These are phyloP conservation scores for Pisolithus thermaeus DNA, from an alignment of 1,284 basidiomycete genomes.

Conservation along the genomic window DNA sequence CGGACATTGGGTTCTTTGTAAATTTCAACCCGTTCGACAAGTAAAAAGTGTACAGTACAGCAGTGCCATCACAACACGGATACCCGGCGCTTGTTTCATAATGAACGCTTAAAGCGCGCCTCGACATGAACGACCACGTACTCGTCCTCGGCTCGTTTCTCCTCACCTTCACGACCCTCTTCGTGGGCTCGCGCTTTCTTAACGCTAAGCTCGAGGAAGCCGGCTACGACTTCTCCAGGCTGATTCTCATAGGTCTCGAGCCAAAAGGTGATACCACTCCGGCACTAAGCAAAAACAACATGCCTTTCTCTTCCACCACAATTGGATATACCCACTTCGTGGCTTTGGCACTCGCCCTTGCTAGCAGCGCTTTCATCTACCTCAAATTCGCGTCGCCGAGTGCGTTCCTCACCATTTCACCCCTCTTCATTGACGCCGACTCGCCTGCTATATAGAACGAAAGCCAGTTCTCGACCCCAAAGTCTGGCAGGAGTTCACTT, in stretches of 20 bases:
- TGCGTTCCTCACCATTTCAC: slow-evolving; percentile 32
- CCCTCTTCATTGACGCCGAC: slow-evolving; percentile 25
- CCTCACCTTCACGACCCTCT: slow-evolving; percentile 41
- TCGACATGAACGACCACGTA: slow-evolving; percentile 37
- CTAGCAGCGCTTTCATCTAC: slow-evolving; percentile 35
- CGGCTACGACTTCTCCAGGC: slow-evolving; percentile 50
- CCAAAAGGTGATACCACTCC: slow-evolving; percentile 20
- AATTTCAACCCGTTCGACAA: no score
- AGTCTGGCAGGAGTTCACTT: slow-evolving; percentile 78
- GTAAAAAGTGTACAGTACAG: no score
- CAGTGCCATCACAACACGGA: no score
- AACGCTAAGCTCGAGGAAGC: slow-evolving; percentile 41
- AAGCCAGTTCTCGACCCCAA: slow-evolving; percentile 69
- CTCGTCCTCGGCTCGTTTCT: slow-evolving; percentile 50
- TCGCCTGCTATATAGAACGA: slow-evolving; percentile 35
- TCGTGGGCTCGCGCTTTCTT: slow-evolving; percentile 38
- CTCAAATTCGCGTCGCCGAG: slow-evolving; percentile 39
- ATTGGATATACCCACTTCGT: slow-evolving; percentile 29
- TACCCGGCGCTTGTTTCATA: no score
- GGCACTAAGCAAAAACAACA: slow-evolving; percentile 10
- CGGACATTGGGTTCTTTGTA: no score
- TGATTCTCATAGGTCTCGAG: slow-evolving; percentile 61
- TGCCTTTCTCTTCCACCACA: slow-evolving; percentile 12
- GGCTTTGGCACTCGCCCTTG: slow-evolving; percentile 33
- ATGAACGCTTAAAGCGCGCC: not conserved